These are phyloP conservation scores for Voacanga thouarsii DNA, from an alignment of 257 asterid genomes.

Conservation along the genomic window DNA sequence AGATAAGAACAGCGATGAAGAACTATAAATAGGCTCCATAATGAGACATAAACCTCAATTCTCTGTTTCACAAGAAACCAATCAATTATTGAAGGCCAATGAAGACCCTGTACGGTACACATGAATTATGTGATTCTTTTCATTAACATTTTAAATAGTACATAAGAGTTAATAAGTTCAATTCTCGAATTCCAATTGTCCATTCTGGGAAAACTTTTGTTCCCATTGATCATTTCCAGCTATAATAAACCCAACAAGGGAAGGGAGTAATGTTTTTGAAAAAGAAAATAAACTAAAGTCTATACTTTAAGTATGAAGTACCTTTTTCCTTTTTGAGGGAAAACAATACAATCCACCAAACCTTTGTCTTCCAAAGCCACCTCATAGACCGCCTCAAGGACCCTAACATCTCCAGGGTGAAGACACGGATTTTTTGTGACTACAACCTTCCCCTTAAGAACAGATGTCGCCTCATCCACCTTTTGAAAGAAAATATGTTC, in stretches of 20 bases:
- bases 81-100: not conserved
- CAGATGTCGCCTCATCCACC: conserved; percentile 55
- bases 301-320: conserved; percentile 12
- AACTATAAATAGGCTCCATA: not conserved
- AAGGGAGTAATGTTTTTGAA: not conserved
- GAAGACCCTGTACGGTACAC: not conserved
- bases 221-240: no score
- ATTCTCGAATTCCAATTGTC: not conserved
- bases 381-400: conserved; percentile 82
- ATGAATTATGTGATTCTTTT: not conserved
- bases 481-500: conserved; percentile 46
- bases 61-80: not conserved
- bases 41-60: not conserved
- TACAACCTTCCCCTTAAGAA: conserved; percentile 71
- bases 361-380: conserved; percentile 47
- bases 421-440: conserved; percentile 96
- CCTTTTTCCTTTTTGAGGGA: conserved; percentile 93
- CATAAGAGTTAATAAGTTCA: not conserved
- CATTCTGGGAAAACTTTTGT: not conserved
- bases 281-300: not conserved
- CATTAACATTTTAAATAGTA: not conserved
- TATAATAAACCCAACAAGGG: not conserved
- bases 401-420: conserved; percentile 93
- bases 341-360: conserved; percentile 72
- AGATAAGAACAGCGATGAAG: no score